Evolutionary conservation across 345 rosid species (phyloP).

Genomic region (Mercurialis annua): DNA sequence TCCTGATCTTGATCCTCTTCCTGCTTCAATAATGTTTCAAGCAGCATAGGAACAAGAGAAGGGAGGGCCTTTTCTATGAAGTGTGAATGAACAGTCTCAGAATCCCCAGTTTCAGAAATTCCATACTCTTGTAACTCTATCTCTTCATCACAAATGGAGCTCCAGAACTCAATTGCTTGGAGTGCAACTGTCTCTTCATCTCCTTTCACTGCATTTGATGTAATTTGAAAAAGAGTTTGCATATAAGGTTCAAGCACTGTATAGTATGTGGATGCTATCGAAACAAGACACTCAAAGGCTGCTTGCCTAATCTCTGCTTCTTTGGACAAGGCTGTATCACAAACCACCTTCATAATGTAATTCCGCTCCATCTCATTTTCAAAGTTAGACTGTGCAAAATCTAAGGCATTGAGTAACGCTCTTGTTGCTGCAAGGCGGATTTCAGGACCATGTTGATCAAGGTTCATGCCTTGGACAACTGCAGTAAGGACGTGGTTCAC

Average conservation of each 20-base stretch:
- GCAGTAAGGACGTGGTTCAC: conserved; percentile 92
- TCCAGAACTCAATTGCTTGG: conserved; percentile 97
- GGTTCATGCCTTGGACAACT: conserved; percentile 96
- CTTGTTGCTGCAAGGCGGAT: conserved; percentile 85
- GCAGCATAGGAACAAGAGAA: conserved; percentile 68
- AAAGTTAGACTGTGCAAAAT: conserved; percentile 90
- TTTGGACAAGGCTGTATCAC: conserved; percentile 79
- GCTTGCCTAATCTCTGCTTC: conserved; percentile 84
- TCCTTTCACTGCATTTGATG: conserved; percentile 79
- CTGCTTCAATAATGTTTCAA: conserved; percentile 87
- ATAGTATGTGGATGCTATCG: conserved; percentile 85
- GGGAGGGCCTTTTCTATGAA: conserved; percentile 83
- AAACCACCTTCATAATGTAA: conserved; percentile 91
- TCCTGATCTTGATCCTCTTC: conserved; percentile 95
- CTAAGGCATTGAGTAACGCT: conserved; percentile 79
- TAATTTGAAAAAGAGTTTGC: conserved; percentile 77
- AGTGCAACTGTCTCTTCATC: conserved; percentile 91
- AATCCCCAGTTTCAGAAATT: conserved; percentile 56
- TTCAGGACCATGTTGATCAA: conserved; percentile 60
- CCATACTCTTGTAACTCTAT: conserved; percentile 84
- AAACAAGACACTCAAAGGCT: conserved; percentile 95
- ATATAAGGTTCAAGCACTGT: conserved; percentile 84
- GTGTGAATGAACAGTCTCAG: conserved; percentile 55
- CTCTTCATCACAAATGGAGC: conserved; percentile 97
- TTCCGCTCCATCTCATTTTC: conserved; percentile 88